phyloP scores from a whole-genome alignment of 495 filamentous ascomycete species.

The Tuber umbilicatum region DNA sequence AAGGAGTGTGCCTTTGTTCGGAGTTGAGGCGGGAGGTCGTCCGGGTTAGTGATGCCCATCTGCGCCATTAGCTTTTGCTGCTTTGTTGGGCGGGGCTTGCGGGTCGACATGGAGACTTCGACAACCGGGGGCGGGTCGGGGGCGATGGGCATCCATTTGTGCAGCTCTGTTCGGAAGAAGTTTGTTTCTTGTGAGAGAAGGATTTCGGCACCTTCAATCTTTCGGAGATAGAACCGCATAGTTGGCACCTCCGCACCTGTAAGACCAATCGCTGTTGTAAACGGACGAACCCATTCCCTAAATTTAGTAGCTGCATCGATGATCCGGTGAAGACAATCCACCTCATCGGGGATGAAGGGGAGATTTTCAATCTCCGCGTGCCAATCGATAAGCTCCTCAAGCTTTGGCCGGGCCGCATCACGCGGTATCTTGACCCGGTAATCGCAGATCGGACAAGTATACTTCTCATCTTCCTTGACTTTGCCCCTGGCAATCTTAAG shows the following conservation, averaged over 20 bases:
- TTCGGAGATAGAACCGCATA: slow-evolving; percentile 94
- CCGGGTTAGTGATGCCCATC: slow-evolving; percentile 75
- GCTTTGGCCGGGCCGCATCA: slow-evolving; percentile 91
- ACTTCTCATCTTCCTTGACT: slow-evolving; percentile 96
- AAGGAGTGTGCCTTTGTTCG: slow-evolving; percentile 66
- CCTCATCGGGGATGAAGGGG: slow-evolving; percentile 95
- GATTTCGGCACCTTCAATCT: slow-evolving; percentile 97
- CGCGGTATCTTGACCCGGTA: slow-evolving; percentile 96
- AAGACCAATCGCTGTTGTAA: slow-evolving; percentile 61
- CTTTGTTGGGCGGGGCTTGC: slow-evolving; percentile 95
- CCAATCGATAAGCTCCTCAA: slow-evolving; percentile 86
- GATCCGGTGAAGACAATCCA: slow-evolving; percentile 74
- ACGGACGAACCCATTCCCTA: slow-evolving; percentile 70
- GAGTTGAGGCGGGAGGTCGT: slow-evolving; percentile 75
- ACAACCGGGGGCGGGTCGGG: slow-evolving; percentile 75
- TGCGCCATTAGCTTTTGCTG: slow-evolving; percentile 91
- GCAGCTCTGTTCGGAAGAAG: slow-evolving; percentile 91
- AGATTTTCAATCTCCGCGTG: slow-evolving; percentile 72
- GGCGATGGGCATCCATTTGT: slow-evolving; percentile 92
- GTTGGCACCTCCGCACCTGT: slow-evolving; percentile 80
- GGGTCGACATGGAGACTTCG: slow-evolving; percentile 80
- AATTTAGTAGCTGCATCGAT: slow-evolving; percentile 77
- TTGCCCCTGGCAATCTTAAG: slow-evolving; percentile 96
- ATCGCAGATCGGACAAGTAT: slow-evolving; percentile 97
- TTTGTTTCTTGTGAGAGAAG: slow-evolving; percentile 89